Conservation (phyloP, 2,329 filamentous ascomycete genomes). For the Fusarium sp. region DNA sequence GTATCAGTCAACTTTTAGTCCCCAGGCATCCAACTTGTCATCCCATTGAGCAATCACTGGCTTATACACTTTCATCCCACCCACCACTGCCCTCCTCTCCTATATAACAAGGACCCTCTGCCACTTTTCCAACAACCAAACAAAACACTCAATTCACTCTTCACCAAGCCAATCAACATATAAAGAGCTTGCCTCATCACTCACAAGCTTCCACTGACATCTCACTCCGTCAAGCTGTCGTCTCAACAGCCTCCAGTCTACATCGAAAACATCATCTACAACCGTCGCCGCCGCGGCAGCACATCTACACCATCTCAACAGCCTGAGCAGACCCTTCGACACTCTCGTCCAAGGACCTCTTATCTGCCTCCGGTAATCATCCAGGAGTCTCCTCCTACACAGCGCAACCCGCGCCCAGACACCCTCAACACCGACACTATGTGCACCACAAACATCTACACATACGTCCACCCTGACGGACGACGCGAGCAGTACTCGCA, state of each 20-base stretch:
- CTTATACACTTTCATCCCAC: constrained; percentile 36
- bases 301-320: constrained; percentile 19
- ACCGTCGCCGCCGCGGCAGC: constrained; percentile 24
- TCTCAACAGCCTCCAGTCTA: constrained; percentile 28
- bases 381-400: constrained; percentile 38
- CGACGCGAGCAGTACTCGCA: constrained; percentile 50
- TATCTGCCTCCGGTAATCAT: constrained; percentile 36
- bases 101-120: constrained; percentile 41
- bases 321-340: constrained; percentile 21
- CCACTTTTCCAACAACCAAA: constrained; percentile 27
- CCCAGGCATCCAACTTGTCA: constrained; percentile 39
- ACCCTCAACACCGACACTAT: constrained; percentile 53
- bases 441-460: constrained; percentile 62
- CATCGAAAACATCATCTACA: constrained; percentile 41
- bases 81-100: constrained; percentile 15
- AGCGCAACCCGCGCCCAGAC: constrained; percentile 35
- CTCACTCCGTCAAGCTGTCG: constrained; percentile 33
- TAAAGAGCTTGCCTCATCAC: constrained; percentile 11
- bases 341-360: constrained; percentile 17
- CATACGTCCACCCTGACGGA: constrained; percentile 60
- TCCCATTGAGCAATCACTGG: constrained; percentile 10
- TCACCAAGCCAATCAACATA: constrained; percentile 16
- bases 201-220: constrained; percentile 17
- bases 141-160: constrained; percentile 34
- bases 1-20: constrained; percentile 13